Evolutionary conservation across 1,284 basidiomycete genomes (phyloP), one percentile per base, ranked within the genome.

Genomic region (Flammula alnicola): DNA sequence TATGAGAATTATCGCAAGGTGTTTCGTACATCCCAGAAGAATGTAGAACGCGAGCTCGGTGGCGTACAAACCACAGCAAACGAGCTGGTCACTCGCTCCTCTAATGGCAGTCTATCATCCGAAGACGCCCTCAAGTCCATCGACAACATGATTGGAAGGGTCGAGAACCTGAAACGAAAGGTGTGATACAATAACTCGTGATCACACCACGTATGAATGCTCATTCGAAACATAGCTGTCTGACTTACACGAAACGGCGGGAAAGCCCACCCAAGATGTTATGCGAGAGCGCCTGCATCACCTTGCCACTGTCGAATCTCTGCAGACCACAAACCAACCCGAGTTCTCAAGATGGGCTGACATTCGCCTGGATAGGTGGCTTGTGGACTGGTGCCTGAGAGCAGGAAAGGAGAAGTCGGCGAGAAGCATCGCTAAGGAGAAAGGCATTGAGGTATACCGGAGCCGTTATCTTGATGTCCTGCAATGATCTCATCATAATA

Each of bases 331-430:
- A 7, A 78, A 69, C 47, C 75, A 78, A 47, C 75, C 81, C 5
- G 83, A 85, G 49, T 90, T 85, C 66, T 74, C 76, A 12, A 74
- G 82, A 37, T 96, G 92, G 92, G 82, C 86, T 12, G 84, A 90
- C 57, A 84, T 78, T 31, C 76, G 94, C 23, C 73, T 98, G 7
- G 89, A 95, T 63, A 74, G 96, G 53, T 97, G 95, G 86, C 75
- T 99, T 22, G 87, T 94, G 1, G 96, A 99, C 67, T 96, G 95
- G 85, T 82, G 91, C 37, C 74, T 98, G 32, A 77, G 95, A 22
- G 77, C 79, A 36, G 89, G 88, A 31, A 84, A 83, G 65, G 81
- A 86, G 62, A 55, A 47, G 14, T 56, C 74, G 77, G 90, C 91
- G 4, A 75, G 74, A 58, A 76, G 75, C 57, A 79, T 94, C 43